Base-by-base conservation (phyloP, 176 grass and related monocot genomes). In the Poa annua region DNA sequence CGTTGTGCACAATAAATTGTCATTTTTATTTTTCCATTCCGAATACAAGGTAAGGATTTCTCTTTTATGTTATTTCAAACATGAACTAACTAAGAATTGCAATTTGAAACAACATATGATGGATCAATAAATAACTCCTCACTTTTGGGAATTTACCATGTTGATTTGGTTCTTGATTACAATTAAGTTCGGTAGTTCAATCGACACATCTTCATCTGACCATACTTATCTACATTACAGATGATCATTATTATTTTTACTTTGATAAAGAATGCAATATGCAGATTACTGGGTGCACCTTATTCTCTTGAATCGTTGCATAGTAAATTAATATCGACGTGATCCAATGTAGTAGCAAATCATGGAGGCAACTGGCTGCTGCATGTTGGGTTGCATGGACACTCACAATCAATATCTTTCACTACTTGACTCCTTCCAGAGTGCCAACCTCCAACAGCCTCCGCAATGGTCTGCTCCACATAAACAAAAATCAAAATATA, bases 361-460 rank as follows among this genome's bases (percentile, higher is more conserved):
- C 44, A 47, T 47, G 44, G 11, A 11, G 71, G 71, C 1, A 48
- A 47, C 1, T 51, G 4, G 11, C 71, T 51, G 25, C 24, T 74
- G 45, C 71, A 74, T 32, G 71, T 74, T 4, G 71, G 71, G 25
- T 74, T 74, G 45, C 71, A 50, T 0, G 71, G 71, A 74, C 50
- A 74, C 24, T 74, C 8, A 44, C 71, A 74, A 15, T 74, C 71
- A 32, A 33, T 74, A 3, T 74, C 45, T 50, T 74, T 74, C 24
- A 5, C 8, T 32, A 45, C 44, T 19, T 74, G 14, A 24, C 24
- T 74, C 45, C 45, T 74, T 32, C 71, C 71, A 32, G 47, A 74
- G 24, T 74, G 45, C 71, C 71, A 74, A 51, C 17, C 45, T 29
- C 71, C 71, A 51, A 74, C 45, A 50, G 8, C 44, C 1, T 19